phyloP scores from a whole-genome alignment of 2,329 filamentous ascomycete species.

The Claviceps spartinae region DNA sequence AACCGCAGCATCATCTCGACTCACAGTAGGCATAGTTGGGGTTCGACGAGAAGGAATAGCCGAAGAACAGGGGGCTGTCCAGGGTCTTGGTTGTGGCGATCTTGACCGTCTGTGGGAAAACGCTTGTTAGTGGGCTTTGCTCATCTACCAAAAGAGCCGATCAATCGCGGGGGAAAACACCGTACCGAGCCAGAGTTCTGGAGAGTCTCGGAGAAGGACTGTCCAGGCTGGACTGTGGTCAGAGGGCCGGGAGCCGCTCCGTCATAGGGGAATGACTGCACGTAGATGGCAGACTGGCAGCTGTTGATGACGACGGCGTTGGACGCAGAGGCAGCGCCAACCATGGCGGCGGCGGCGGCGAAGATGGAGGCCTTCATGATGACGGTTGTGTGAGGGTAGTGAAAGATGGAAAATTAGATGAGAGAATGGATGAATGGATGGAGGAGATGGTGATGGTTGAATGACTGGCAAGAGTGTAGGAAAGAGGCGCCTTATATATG shows the following conservation, averaged over 20 bases:
- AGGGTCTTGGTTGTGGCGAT: conserved; percentile 25
- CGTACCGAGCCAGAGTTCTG: conserved; percentile 22
- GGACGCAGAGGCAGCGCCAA: conserved; percentile 20
- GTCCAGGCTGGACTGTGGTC: conserved; percentile 18
- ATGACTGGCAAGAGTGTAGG: neutral
- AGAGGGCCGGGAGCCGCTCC: conserved; percentile 18
- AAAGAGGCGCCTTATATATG: neutral
- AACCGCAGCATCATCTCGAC: conserved; percentile 6
- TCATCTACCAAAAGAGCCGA: neutral
- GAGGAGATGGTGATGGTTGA: too few relatives aligned
- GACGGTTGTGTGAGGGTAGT: neutral
- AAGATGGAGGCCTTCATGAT: conserved; percentile 18
- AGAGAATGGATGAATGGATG: too few relatives aligned
- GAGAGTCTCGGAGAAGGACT: conserved; percentile 23
- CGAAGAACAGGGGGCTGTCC: conserved; percentile 25
- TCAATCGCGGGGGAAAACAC: neutral
- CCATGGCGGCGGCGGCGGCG: conserved; percentile 16
- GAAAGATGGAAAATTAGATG: neutral
- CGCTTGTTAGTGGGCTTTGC: neutral
- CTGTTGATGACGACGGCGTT: conserved; percentile 23
- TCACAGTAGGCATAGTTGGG: conserved; percentile 27
- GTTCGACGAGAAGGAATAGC: conserved; percentile 24
- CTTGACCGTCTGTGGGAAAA: conserved; percentile 25
- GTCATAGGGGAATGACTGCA: conserved; percentile 24
- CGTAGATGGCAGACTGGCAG: conserved; percentile 20